These are phyloP conservation scores for Colletotrichum scovillei DNA, from an alignment of 2,329 filamentous ascomycete genomes.

Conservation along the genomic window DNA sequence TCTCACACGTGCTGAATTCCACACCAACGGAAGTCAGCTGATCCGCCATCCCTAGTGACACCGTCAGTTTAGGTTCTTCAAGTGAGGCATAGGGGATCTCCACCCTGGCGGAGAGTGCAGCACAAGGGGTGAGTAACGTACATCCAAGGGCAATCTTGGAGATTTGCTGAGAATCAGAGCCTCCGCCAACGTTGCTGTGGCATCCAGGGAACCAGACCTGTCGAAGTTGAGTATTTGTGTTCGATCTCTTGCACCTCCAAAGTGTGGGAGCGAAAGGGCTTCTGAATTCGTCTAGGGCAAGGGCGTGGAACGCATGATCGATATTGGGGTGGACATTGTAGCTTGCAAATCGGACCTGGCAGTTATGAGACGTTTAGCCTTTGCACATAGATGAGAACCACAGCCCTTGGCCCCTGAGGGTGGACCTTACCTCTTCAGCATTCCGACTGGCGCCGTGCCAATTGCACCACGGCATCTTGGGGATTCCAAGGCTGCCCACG, in stretches of 20 bases:
- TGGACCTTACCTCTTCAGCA: slow-evolving; percentile 15
- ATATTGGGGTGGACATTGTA: slow-evolving; percentile 45
- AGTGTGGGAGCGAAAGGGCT: slow-evolving; percentile 43
- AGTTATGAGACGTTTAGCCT: not conserved
- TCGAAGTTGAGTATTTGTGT: slow-evolving; percentile 34
- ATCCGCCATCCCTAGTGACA: slow-evolving; percentile 37
- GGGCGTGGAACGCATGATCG: slow-evolving; percentile 65
- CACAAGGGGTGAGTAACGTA: not conserved
- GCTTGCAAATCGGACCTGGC: slow-evolving; percentile 36
- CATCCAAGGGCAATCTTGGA: slow-evolving; percentile 40
- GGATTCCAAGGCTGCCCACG: slow-evolving; percentile 55
- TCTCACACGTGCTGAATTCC: slow-evolving; percentile 39
- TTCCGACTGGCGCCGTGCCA: slow-evolving; percentile 4
- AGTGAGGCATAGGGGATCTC: not conserved
- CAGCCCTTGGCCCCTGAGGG: too few species aligned
- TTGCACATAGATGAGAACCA: rapidly evolving
- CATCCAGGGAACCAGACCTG: slow-evolving; percentile 67
- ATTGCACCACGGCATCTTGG: slow-evolving; percentile 29
- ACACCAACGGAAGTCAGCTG: slow-evolving; percentile 39
- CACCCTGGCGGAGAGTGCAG: not conserved
- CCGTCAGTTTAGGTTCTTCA: rapidly evolving
- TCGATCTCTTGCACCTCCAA: slow-evolving; percentile 39
- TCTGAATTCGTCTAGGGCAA: slow-evolving; percentile 64
- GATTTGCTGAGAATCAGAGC: slow-evolving; percentile 52
- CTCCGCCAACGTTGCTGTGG: slow-evolving; percentile 71